phyloP scores from a whole-genome alignment of 176 grass and related monocot genomes.

The Carex cristatella region DNA sequence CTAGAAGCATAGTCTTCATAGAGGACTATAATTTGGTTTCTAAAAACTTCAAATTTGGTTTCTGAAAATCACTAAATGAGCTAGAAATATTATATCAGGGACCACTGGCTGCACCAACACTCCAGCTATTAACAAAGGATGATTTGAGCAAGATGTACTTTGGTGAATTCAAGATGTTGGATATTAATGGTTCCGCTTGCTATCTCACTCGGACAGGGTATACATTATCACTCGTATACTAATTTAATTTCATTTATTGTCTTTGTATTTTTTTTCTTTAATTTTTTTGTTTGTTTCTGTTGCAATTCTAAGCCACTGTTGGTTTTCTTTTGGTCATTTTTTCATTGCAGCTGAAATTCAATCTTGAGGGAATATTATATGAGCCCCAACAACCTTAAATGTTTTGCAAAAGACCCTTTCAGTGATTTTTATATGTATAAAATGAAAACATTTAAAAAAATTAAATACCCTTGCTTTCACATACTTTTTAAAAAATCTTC shows the following conservation, averaged over 20 bases:
- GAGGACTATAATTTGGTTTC: not conserved
- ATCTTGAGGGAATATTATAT: not conserved
- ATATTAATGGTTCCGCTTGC: constrained; percentile 74
- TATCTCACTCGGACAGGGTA: constrained; percentile 98
- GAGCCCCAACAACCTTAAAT: not conserved
- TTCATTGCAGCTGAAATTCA: not conserved
- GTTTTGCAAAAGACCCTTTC: not conserved
- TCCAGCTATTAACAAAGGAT: constrained; percentile 76
- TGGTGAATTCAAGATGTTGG: constrained; percentile 72
- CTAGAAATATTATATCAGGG: constrained; percentile 37
- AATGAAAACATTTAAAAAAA: not conserved
- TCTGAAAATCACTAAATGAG: not conserved
- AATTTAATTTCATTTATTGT: not conserved
- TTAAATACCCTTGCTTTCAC: not conserved
- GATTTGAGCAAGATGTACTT: constrained; percentile 98
- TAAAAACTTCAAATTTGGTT: not conserved
- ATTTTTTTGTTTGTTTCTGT: not conserved
- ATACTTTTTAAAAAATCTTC: not conserved
- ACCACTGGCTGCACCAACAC: constrained; percentile 79
- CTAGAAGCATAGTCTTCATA: not conserved
- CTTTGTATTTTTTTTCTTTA: not conserved
- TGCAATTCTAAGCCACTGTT: not conserved
- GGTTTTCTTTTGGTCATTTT: not conserved
- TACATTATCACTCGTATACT: not conserved
- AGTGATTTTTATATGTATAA: not conserved